Evolutionary conservation across 225 moss, liverwort and hornwort species (phyloP).

Genomic region (Antitrichia curtipendula): DNA sequence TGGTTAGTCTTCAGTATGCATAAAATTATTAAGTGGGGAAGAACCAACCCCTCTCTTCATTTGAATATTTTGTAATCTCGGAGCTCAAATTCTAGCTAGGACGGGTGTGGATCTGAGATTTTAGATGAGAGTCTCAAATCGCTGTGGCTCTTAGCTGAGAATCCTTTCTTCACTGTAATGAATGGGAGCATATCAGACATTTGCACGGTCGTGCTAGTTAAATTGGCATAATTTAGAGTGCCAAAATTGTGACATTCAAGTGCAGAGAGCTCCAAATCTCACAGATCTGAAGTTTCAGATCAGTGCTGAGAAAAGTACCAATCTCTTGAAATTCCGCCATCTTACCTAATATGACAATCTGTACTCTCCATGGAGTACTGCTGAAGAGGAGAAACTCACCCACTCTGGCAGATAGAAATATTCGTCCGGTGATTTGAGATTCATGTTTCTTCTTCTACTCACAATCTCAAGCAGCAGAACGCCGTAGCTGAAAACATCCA

Average conservation of each 20-base stretch:
- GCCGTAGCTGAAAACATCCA: conserved; percentile 8
- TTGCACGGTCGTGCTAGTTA: not conserved
- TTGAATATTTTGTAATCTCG: not conserved
- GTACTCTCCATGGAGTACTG: not conserved
- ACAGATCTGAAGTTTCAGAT: not conserved
- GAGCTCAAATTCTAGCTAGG: not conserved
- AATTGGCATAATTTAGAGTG: too few relatives aligned
- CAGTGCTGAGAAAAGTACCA: not conserved
- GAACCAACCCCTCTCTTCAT: not conserved
- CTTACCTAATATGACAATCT: too few relatives aligned
- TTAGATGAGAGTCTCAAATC: not conserved
- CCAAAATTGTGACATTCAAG: not conserved
- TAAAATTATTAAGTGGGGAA: too few relatives aligned
- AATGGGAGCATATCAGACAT: not conserved
- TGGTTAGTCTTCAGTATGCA: not conserved
- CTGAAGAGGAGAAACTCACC: not conserved
- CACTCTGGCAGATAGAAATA: not conserved
- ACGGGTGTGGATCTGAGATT: not conserved
- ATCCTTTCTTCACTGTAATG: too few relatives aligned
- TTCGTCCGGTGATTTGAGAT: not conserved
- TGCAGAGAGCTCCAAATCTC: not conserved
- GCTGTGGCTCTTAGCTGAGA: not conserved
- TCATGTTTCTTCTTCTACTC: not conserved
- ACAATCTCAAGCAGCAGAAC: conserved; percentile 5
- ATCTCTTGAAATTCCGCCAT: not conserved